Conservation (phyloP, 441 rosid species). For the Isatis lusitanica region DNA sequence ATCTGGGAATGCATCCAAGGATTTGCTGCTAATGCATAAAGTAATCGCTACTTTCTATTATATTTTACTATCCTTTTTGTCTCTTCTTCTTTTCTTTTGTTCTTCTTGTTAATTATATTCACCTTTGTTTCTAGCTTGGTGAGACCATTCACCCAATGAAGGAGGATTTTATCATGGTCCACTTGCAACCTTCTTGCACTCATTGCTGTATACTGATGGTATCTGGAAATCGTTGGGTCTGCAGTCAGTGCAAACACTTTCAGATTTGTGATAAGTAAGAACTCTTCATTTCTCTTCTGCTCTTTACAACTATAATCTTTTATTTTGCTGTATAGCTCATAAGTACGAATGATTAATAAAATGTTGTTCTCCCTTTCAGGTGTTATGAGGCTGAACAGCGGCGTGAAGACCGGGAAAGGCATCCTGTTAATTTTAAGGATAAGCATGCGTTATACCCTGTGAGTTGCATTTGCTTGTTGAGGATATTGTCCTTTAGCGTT, state of each 20-base stretch:
- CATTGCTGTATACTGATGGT: slow-evolving; percentile 95
- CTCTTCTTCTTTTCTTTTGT: neutral
- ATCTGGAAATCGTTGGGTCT: slow-evolving; percentile 88
- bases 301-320: neutral
- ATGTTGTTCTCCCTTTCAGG: slow-evolving; percentile 44
- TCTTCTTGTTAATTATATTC: neutral
- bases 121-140: slow-evolving; percentile 73
- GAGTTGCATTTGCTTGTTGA: slow-evolving; percentile 42
- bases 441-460: slow-evolving; percentile 75
- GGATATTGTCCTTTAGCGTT: neutral
- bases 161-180: slow-evolving; percentile 99
- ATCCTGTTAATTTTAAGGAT: slow-evolving; percentile 83
- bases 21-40: slow-evolving; percentile 92
- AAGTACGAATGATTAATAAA: slow-evolving; percentile 17
- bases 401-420: slow-evolving; percentile 93
- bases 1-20: slow-evolving; percentile 93
- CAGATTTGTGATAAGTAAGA: slow-evolving; percentile 95
- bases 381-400: slow-evolving; percentile 88
- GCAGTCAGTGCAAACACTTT: slow-evolving; percentile 92
- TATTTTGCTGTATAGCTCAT: neutral
- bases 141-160: slow-evolving; percentile 98
- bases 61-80: neutral
- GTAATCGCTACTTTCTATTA: slow-evolving; percentile 42
- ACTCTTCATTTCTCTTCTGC: slow-evolving; percentile 22
- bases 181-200: slow-evolving; percentile 85